Evolutionary conservation across 306 rosid species (phyloP), one percentile per base, ranked within the genome.

Genomic region (Castanopsis chinensis): DNA sequence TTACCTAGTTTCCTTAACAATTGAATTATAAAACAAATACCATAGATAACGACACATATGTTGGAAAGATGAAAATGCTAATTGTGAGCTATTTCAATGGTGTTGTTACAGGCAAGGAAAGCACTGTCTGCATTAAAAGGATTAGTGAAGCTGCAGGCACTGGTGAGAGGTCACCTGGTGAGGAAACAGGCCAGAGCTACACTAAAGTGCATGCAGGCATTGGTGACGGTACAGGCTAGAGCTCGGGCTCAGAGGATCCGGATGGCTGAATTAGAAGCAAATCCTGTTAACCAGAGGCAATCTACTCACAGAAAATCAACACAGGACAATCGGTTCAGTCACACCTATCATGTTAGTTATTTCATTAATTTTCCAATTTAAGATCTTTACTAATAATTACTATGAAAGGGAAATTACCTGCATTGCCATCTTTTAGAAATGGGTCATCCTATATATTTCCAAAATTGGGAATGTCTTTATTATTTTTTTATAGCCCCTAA

Each of bases 141-240:
- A 53, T 11, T 94, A 49, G 99, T 94, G 84, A 94, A 92, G 88
- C 81, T 94, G 84, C 99, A 94, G 81, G 99, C 97, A 56, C 77
- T 94, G 72, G 97, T 89, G 69, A 92, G 97, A 80, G 99, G 99
- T 37, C 99, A 92, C 80, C 83, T 92, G 65, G 95, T 94, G 86
- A 92, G 97, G 73, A 91, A 88, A 76, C 97, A 90, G 23, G 97
- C 97, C 59, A 90, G 88, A 12, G 92, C 84, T 58, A 91, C 97
- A 19, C 80, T 92, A 17, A 82, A 95, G 73, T 89, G 94, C 78
- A 92, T 94, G 97, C 99, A 92, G 86, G 97, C 97, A 69, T 84
- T 94, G 90, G 88, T 94, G 76, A 92, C 92, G 25, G 97, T 89
- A 23, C 99, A 94, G 79, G 93, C 94, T 4, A 87, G 99, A 85